Percentiles rank a stretch among this genome's conserved stretches.
Conservation (phyloP, 495 filamentous ascomycete species). For the Cenococcum geophilum region DNA sequence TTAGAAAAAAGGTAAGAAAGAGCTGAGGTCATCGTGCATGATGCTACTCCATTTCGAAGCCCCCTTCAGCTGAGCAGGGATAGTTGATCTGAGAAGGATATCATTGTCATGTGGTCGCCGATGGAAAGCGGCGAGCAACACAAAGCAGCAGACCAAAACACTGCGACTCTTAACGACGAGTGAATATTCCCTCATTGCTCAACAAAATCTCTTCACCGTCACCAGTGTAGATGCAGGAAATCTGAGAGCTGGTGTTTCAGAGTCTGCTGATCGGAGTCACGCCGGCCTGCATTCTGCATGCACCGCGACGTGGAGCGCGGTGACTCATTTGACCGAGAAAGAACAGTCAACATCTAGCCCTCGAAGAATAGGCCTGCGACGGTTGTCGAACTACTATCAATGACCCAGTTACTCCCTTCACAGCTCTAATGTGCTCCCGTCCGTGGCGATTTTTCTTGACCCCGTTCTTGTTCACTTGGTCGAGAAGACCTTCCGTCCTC, state of each 20-base stretch:
- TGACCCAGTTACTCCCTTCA: too few relatives aligned
- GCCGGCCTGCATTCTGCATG: slow-evolving; percentile 14
- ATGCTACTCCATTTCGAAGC: slow-evolving; percentile 7
- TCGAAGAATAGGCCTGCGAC: too few relatives aligned
- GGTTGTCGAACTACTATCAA: too few relatives aligned
- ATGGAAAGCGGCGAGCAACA: slow-evolving; percentile 12
- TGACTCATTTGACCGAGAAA: slow-evolving; percentile 17
- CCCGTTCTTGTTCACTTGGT: too few relatives aligned
- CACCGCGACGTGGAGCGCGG: slow-evolving; percentile 21
- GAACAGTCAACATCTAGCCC: too few relatives aligned
- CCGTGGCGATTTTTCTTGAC: too few relatives aligned
- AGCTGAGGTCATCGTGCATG: slow-evolving; percentile 21
- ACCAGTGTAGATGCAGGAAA: slow-evolving; percentile 10
- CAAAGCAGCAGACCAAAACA: slow-evolving; percentile 9
- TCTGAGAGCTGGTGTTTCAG: slow-evolving; percentile 25
- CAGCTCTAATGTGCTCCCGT: too few relatives aligned
- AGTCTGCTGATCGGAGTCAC: slow-evolving; percentile 20
- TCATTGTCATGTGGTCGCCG: slow-evolving; percentile 19
- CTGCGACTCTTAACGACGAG: not conserved
- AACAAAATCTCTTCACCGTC: slow-evolving; percentile 7
- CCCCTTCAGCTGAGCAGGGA: slow-evolving; percentile 25
- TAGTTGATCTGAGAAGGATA: slow-evolving; percentile 8
- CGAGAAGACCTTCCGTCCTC: too few relatives aligned
- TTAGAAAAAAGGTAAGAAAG: slow-evolving; percentile 12
- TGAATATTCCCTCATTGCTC: slow-evolving; percentile 1